A percentile compares a stretch with the other conserved stretches of the same genome.
Evolutionary conservation across 2,329 filamentous ascomycete species (phyloP).

Genomic region (Ascochyta koolunga): DNA sequence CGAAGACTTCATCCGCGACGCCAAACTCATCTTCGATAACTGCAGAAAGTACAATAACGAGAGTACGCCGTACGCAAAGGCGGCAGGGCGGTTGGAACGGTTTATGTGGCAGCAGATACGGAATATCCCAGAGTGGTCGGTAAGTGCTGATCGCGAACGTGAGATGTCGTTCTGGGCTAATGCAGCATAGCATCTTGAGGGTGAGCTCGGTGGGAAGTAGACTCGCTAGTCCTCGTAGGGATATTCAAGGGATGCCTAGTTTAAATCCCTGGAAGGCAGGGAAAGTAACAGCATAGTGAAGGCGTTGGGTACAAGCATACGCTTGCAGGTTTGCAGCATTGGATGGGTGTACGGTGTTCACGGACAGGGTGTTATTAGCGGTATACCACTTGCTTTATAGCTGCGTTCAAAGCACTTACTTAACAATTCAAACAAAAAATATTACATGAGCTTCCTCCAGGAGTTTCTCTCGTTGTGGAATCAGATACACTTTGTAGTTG

Average conservation of each 20-base stretch:
- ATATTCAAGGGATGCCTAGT: too few relatives aligned
- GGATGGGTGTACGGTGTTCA: constrained; percentile 18
- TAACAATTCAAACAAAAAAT: too few relatives aligned
- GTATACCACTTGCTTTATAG: constrained; percentile 9
- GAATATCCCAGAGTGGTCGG: constrained; percentile 85
- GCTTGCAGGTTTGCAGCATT: constrained; percentile 23
- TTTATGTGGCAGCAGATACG: constrained; percentile 95
- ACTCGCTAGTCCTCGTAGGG: too few relatives aligned
- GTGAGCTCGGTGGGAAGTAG: constrained; percentile 39
- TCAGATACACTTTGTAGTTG: not conserved
- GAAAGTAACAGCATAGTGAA: constrained; percentile 5
- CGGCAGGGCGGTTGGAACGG: constrained; percentile 89
- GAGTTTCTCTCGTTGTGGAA: too few relatives aligned
- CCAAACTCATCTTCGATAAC: constrained; percentile 89
- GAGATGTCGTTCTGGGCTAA: constrained; percentile 1
- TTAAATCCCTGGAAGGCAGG: not conserved
- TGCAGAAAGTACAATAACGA: constrained; percentile 97
- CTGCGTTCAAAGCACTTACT: too few relatives aligned
- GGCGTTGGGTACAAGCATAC: constrained; percentile 4
- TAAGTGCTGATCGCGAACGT: constrained; percentile 20
- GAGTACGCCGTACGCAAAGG: constrained; percentile 92
- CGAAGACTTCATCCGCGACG: constrained; percentile 90
- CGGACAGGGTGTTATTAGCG: not conserved
- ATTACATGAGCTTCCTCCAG: too few relatives aligned
- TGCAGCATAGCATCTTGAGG: constrained; percentile 35